Conservation (phyloP, 768 basidiomycete genomes). For the Tephrocybe sp. region DNA sequence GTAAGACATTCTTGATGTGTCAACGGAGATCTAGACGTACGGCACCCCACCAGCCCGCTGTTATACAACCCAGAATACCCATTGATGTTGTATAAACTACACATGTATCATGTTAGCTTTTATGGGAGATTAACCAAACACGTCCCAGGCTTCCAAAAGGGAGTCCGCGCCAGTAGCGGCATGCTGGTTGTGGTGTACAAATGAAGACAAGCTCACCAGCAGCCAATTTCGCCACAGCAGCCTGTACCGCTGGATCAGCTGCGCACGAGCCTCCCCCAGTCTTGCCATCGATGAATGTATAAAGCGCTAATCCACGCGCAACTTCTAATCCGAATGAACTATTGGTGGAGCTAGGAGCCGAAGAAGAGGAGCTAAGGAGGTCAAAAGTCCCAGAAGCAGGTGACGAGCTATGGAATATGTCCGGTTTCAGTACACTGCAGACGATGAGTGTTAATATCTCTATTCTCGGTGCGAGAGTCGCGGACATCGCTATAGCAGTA, state of each 20-base stretch:
- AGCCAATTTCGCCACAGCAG: constrained; percentile 63
- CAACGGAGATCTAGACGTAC: constrained; percentile 42
- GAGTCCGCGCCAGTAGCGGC: neutral
- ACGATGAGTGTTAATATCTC: constrained; percentile 74
- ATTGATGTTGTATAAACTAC: constrained; percentile 60
- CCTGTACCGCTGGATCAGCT: constrained; percentile 69
- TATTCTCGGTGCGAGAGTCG: constrained; percentile 66
- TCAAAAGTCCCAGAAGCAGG: constrained; percentile 5
- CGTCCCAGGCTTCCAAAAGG: neutral
- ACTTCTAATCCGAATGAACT: neutral
- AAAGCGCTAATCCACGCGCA: neutral
- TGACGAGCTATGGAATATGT: constrained; percentile 34
- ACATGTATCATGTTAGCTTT: constrained; percentile 6
- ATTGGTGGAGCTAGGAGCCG: neutral
- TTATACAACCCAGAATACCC: constrained; percentile 75
- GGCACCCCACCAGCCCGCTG: constrained; percentile 84
- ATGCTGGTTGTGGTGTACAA: neutral
- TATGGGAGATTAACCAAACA: neutral
- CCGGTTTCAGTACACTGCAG: constrained; percentile 66
- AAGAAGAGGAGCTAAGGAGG: neutral
- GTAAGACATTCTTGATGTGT: neutral
- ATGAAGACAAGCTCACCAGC: constrained; percentile 43
- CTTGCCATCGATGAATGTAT: neutral
- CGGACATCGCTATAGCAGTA: constrained; percentile 48
- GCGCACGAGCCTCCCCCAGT: constrained; percentile 40